phyloP scores from a whole-genome alignment of 116 monocot species.

The Cymodocea nodosa region DNA sequence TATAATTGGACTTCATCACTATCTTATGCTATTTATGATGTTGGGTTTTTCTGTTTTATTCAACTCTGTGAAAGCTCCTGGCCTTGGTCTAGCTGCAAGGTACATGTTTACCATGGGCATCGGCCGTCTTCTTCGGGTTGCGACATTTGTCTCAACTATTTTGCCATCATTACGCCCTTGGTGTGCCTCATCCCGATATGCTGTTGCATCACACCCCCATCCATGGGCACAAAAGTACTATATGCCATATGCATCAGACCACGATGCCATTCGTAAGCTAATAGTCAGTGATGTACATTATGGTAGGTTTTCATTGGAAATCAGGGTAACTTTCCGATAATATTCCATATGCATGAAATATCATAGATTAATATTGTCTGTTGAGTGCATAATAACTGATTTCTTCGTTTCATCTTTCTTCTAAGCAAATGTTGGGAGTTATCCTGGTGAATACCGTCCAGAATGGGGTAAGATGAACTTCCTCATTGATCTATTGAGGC shows the following conservation, averaged over 20 bases:
- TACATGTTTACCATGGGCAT: conserved; percentile 90
- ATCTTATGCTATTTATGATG: conserved; percentile 90
- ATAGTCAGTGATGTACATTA: conserved; percentile 46
- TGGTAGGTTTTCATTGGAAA: conserved; percentile 26
- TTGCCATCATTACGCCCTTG: conserved; percentile 88
- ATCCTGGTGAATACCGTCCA: conserved; percentile 70
- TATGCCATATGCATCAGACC: conserved; percentile 65
- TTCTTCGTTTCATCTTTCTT: background rate
- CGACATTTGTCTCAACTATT: conserved; percentile 87
- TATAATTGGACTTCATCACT: conserved; percentile 79
- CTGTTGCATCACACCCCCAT: conserved; percentile 65
- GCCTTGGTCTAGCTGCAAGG: conserved; percentile 47
- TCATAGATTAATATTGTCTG: background rate
- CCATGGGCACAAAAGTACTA: conserved; percentile 96
- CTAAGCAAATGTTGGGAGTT: conserved; percentile 34
- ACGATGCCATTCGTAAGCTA: conserved; percentile 45
- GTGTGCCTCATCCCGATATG: conserved; percentile 60
- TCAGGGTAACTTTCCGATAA: background rate
- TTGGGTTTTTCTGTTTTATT: conserved; percentile 89
- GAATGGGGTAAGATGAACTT: conserved; percentile 93
- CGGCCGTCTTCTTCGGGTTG: conserved; percentile 72
- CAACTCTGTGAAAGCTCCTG: conserved; percentile 74
- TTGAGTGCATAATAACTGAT: background rate
- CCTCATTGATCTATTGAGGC: conserved; percentile 58
- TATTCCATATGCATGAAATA: background rate